phyloP scores from a whole-genome alignment of 2,329 filamentous ascomycete species.

The Catunica adiposa region DNA sequence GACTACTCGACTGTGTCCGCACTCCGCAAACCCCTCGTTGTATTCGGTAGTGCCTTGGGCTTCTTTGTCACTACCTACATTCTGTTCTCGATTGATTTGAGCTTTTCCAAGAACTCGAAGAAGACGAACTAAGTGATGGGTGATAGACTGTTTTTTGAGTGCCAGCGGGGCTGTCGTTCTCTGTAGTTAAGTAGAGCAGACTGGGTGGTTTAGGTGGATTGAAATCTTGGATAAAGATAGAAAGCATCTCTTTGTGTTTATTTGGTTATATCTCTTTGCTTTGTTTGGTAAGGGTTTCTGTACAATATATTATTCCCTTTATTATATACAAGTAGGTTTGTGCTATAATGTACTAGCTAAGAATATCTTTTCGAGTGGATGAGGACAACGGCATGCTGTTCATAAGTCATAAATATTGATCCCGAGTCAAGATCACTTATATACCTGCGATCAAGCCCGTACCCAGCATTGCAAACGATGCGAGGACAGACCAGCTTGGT shows the following conservation, averaged over 20 bases:
- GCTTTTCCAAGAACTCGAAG: slow-evolving; percentile 35
- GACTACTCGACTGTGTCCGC: slow-evolving; percentile 60
- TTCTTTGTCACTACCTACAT: slow-evolving; percentile 61
- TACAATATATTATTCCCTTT: background rate
- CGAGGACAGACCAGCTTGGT: background rate
- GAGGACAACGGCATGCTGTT: no score
- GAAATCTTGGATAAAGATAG: background rate
- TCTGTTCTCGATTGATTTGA: slow-evolving; percentile 63
- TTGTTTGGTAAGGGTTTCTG: slow-evolving; percentile 1
- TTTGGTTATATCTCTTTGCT: slow-evolving; percentile 1
- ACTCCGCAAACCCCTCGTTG: slow-evolving; percentile 71
- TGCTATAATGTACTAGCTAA: background rate
- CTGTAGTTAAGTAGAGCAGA: background rate
- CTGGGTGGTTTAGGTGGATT: background rate
- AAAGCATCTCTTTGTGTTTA: slow-evolving; percentile 2
- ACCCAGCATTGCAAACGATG: background rate
- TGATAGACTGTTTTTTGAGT: no score
- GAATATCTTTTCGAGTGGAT: no score
- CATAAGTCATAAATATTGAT: no score
- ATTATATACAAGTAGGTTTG: background rate
- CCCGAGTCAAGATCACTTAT: no score
- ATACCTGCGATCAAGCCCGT: background rate
- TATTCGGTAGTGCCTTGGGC: slow-evolving; percentile 57
- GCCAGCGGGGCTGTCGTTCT: background rate
- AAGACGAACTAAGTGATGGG: slow-evolving; percentile 9